Evolutionary conservation across 208 protist genomes (phyloP), one percentile per base, ranked within the genome.

Genomic region (Leishmania martiniquensis): DNA sequence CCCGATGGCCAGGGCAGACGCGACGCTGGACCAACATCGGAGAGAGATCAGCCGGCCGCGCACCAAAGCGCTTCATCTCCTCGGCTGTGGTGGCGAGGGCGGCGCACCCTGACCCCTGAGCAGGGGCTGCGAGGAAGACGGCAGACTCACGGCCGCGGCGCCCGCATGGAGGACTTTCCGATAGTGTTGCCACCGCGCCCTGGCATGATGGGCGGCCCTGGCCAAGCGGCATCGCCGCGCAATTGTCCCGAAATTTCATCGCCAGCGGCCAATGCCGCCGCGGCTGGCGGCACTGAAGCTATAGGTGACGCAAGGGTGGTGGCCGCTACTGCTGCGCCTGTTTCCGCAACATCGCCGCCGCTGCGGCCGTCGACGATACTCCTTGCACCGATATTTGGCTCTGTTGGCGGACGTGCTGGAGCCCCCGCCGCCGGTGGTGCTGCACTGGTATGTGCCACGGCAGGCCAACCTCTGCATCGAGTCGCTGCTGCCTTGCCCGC

Each of bases 391-490:
- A 69, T 42, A 49, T 25, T 20, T 32, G 65, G 32, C 5, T 7
- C 6, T 49, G 39, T 20, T 47, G 65, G 42, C 25, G 20, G 25
- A 3, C 39, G 37, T 42, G 22, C 25, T 69, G 65, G 65, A 32
- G 37, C 22, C 15, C 5, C 37, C 4, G 22, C 25, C 39, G 22
- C 2, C n/a, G 22, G 20, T 9, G 9, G 42, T 17, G 12, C 37
- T 29, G 34, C 65, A 69, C 49, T 42, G 25, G 37, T 20, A 51
- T 69, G 42, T 42, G 65, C 65, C 65, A 69, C 39, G 22, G 65
- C 65, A 9, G 65, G 65, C 20, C 37, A 69, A 49, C 65, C 65
- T 69, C 65, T 69, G 65, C 22, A 69, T 69, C 20, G 42, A 51
- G 34, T 51, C 42, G 42, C 10, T 51, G 34, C 65, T 13, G 42